Conservation (phyloP, 202 grass and related monocot species). For the Bolboschoenoplectus hybrid region DNA sequence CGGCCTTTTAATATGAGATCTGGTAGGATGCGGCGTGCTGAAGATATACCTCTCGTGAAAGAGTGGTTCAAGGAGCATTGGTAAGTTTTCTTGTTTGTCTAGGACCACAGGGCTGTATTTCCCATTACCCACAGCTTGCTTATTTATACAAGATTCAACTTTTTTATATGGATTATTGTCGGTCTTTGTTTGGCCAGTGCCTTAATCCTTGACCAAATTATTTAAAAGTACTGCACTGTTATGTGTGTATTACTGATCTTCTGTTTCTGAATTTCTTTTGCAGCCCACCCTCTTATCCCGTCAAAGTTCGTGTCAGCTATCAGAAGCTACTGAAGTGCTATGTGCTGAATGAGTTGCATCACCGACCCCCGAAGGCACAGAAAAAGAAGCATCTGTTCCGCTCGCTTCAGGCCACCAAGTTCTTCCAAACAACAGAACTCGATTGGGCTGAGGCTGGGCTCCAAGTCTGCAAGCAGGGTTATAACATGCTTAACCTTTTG, state of each 20-base stretch:
- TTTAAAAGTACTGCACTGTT: background rate
- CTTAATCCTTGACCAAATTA: background rate
- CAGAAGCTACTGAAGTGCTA: conserved; percentile 97
- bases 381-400: conserved; percentile 97
- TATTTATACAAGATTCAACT: conserved; percentile 18
- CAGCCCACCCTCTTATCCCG: conserved; percentile 91
- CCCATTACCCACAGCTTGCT: background rate
- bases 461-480: conserved; percentile 98
- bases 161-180: background rate
- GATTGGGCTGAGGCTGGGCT: conserved; percentile 95
- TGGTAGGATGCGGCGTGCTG: conserved; percentile 81
- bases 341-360: conserved; percentile 94
- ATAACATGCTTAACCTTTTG: conserved; percentile 98
- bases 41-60: conserved; percentile 97
- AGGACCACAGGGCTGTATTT: background rate
- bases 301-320: conserved; percentile 98
- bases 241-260: conserved; percentile 15
- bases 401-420: conserved; percentile 94
- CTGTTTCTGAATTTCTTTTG: conserved; percentile 38
- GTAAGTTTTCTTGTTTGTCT: conserved; percentile 44
- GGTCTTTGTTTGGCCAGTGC: background rate
- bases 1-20: conserved; percentile 96
- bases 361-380: conserved; percentile 90
- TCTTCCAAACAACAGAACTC: conserved; percentile 97
- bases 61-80: conserved; percentile 99